Evolutionary conservation across 768 basidiomycete species (phyloP).

Genomic region (Leccinum fibrillosum): DNA sequence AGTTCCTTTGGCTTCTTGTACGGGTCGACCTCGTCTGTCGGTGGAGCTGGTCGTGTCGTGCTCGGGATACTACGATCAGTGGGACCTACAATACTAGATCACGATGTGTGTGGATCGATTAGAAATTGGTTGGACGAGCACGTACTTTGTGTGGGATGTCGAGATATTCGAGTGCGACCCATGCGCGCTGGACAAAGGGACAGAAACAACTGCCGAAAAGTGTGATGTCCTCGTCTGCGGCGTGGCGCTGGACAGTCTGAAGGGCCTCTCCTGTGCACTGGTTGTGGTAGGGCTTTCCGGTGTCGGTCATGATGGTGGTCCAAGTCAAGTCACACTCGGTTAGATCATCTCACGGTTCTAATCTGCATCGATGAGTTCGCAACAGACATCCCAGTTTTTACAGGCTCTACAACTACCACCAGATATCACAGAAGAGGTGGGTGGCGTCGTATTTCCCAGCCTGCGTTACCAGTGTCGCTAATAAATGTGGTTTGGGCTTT

Average conservation of each 20-base stretch:
- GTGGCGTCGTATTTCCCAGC: background rate
- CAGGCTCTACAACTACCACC: conserved; percentile 16
- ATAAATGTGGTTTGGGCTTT: background rate
- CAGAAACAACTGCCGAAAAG: conserved; percentile 76
- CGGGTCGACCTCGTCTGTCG: conserved; percentile 73
- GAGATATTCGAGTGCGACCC: conserved; percentile 71
- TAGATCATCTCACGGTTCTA: background rate
- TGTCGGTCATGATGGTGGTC: conserved; percentile 28
- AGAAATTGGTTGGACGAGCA: background rate
- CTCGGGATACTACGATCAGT: background rate
- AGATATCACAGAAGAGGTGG: conserved; percentile 27
- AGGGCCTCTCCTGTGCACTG: conserved; percentile 50
- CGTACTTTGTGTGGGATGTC: conserved; percentile 67
- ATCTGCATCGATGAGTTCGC: conserved; percentile 6
- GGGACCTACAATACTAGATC: conserved; percentile 38
- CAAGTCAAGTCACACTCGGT: background rate
- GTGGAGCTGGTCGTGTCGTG: background rate
- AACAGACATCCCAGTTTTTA: conserved; percentile 10
- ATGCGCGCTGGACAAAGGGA: conserved; percentile 80
- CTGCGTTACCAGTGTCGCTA: background rate
- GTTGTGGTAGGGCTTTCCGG: conserved; percentile 39
- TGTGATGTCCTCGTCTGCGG: conserved; percentile 48
- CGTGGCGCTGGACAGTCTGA: conserved; percentile 51
- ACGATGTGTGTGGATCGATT: background rate
- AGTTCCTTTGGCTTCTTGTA: conserved; percentile 80